phyloP scores from a whole-genome alignment of 1,284 basidiomycete genomes.

The Boletus smithii region DNA sequence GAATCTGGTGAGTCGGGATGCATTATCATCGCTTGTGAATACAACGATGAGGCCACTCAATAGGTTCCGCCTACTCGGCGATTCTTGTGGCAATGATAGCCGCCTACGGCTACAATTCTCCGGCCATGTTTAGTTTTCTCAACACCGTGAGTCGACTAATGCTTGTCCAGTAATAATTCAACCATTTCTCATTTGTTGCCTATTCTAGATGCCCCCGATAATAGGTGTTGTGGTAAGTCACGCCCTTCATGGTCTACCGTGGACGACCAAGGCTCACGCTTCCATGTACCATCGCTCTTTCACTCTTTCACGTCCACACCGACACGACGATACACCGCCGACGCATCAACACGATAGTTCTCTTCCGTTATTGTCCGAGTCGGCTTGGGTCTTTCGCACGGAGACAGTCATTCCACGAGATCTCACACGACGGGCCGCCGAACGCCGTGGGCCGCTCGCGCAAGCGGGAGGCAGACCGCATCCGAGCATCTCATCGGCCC shows the following conservation, averaged over 20 bases:
- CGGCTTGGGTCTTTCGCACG: conserved; percentile 18
- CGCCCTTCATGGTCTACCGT: not conserved
- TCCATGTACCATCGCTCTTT: not conserved
- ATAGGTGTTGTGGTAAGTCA: conserved; percentile 21
- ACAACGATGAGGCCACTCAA: not conserved
- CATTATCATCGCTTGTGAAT: not conserved
- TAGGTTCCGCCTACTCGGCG: conserved; percentile 16
- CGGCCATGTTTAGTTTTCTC: conserved; percentile 20
- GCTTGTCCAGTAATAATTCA: too few relatives aligned
- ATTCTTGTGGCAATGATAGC: conserved; percentile 13
- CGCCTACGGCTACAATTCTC: conserved; percentile 10
- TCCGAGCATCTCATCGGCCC: not conserved
- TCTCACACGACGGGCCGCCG: not conserved
- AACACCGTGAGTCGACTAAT: conserved; percentile 7
- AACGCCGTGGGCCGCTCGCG: not conserved
- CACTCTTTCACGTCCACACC: too few relatives aligned
- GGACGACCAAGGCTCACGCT: not conserved
- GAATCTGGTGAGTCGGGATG: conserved; percentile 16
- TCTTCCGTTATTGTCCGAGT: conserved; percentile 19
- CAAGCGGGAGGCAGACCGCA: not conserved
- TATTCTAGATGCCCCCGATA: conserved; percentile 13
- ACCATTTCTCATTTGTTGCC: not conserved
- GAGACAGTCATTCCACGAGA: not conserved
- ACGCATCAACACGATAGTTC: not conserved
- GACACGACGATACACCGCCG: too few relatives aligned